Conservation (phyloP, 2,329 filamentous ascomycete species). For the Diatrype stigma region DNA sequence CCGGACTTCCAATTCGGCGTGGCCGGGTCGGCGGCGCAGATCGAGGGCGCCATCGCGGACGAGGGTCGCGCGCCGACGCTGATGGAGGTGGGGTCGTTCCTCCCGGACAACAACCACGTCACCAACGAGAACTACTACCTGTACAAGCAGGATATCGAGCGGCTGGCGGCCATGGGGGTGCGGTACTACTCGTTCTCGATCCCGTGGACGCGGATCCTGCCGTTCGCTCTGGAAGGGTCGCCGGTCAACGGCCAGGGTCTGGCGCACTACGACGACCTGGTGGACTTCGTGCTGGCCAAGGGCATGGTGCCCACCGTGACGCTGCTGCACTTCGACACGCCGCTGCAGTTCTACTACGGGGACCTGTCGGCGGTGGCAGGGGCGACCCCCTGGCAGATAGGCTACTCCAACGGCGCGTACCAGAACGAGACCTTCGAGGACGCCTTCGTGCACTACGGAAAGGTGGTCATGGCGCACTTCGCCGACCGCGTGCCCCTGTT, state of each 20-base stretch:
- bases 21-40: constrained; percentile 40
- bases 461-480: constrained; percentile 47
- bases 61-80: constrained; percentile 40
- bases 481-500: constrained; percentile 47
- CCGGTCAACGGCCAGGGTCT: constrained; percentile 48
- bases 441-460: constrained; percentile 50
- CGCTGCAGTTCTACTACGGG: constrained; percentile 37
- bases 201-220: constrained; percentile 48
- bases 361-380: constrained; percentile 19
- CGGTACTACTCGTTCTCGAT: constrained; percentile 50
- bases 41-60: constrained; percentile 41
- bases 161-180: constrained; percentile 47
- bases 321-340: constrained; percentile 46
- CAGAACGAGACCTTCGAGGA: constrained; percentile 44
- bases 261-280: constrained; percentile 51
- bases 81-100: constrained; percentile 35
- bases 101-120: constrained; percentile 26
- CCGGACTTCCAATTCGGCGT: constrained; percentile 45
- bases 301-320: constrained; percentile 46
- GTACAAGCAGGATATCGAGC: constrained; percentile 53
- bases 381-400: constrained; percentile 24
- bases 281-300: constrained; percentile 43
- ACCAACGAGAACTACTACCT: constrained; percentile 51
- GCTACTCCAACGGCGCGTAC: constrained; percentile 39
- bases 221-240: constrained; percentile 44